Evolutionary conservation across 2,329 filamentous ascomycete genomes (phyloP).

Genomic region (Domatiomyces globalis): DNA sequence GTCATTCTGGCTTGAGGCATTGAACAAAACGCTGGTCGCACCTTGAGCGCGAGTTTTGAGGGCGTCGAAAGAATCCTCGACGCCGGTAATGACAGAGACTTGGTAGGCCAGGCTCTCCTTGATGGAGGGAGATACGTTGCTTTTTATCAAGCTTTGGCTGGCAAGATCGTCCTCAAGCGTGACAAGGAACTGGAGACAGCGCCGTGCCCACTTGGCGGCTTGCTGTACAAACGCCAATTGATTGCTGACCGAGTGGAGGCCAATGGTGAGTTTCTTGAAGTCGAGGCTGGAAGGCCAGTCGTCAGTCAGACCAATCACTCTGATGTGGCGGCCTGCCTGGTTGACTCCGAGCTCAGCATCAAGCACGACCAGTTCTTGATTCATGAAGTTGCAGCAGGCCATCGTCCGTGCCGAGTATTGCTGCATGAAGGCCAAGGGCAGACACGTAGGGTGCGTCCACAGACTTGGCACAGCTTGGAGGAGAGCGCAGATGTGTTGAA

Average conservation of each 20-base stretch:
- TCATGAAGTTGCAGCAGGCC: background rate
- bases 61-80: background rate
- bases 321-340: background rate
- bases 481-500: background rate
- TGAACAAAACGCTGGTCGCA: background rate
- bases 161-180: background rate
- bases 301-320: background rate
- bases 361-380: background rate
- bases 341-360: slow-evolving; percentile 1
- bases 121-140: background rate
- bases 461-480: background rate
- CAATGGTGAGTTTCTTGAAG: background rate
- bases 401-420: background rate
- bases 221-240: background rate
- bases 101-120: slow-evolving; percentile 1
- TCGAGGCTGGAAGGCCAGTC: slow-evolving; percentile 1
- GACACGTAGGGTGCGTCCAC: background rate
- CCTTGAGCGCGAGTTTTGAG: background rate
- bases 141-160: background rate
- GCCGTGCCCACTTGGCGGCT: background rate
- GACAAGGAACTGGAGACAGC: background rate
- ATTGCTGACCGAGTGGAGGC: background rate
- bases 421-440: background rate
- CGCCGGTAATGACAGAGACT: background rate
- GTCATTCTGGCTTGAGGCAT: background rate